Percentiles rank a stretch among this genome's conserved stretches.
These are phyloP conservation scores for Musa beccarii DNA, from an alignment of 176 grass and related monocot genomes.

Conservation along the genomic window DNA sequence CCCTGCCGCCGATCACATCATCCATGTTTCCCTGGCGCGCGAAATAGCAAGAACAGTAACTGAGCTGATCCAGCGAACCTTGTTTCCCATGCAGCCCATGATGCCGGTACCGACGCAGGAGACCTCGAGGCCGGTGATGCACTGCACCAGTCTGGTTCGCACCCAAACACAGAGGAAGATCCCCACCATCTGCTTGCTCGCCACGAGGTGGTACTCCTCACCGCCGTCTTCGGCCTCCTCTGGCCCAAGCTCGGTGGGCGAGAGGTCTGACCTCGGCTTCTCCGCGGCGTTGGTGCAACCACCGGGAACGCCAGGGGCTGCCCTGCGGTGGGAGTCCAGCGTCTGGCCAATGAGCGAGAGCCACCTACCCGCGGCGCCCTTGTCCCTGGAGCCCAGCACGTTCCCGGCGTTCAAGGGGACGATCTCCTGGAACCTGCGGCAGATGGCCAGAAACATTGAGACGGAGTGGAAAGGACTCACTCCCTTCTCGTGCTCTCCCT, in stretches of 20 bases:
- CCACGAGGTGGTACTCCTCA: conserved; percentile 43
- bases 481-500: too few species aligned
- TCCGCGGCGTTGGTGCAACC: background rate
- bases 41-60: too few species aligned
- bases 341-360: background rate
- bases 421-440: conserved; percentile 66
- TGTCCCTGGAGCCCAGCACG: conserved; percentile 11
- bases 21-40: too few species aligned
- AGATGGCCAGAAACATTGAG: too few species aligned
- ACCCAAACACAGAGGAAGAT: conserved; percentile 93
- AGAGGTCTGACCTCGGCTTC: conserved; percentile 25
- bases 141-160: conserved; percentile 31
- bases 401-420: conserved; percentile 15
- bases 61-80: conserved; percentile 24
- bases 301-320: too few species aligned
- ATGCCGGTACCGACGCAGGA: conserved; percentile 67
- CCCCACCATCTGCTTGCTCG: conserved; percentile 87
- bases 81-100: conserved; percentile 98
- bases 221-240: conserved; percentile 6
- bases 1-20: conserved; percentile 24
- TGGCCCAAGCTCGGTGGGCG: conserved; percentile 16
- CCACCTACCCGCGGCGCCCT: background rate
- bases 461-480: too few species aligned
- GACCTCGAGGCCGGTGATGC: conserved; percentile 42
- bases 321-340: background rate